A percentile compares a stretch with the other conserved stretches of the same genome.
Evolutionary conservation across 805 yeast genomes (phyloP).

Genomic region (Candida coquimbonensis): DNA sequence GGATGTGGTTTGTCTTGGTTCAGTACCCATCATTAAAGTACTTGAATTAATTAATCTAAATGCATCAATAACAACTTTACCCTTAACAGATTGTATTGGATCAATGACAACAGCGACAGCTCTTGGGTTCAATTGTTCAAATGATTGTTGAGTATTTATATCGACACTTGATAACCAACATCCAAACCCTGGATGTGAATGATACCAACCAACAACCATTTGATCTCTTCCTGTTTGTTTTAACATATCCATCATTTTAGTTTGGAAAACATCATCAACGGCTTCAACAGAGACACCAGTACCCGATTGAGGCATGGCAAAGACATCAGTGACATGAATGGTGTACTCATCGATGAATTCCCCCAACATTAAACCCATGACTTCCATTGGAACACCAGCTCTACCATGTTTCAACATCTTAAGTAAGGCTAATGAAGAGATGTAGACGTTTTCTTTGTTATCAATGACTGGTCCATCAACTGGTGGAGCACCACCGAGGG

Average conservation of each 20-base stretch:
- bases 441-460: constrained; percentile 93
- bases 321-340: constrained; percentile 94
- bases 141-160: constrained; percentile 95
- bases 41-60: constrained; percentile 89
- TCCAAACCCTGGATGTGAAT: constrained; percentile 99
- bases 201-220: constrained; percentile 99
- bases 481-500: constrained; percentile 39
- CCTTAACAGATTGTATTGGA: constrained; percentile 97
- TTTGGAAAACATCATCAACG: constrained; percentile 97
- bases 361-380: constrained; percentile 98
- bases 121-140: constrained; percentile 89
- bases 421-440: constrained; percentile 87
- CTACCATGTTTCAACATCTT: constrained; percentile 98
- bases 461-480: constrained; percentile 82
- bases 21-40: constrained; percentile 89
- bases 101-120: constrained; percentile 98
- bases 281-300: constrained; percentile 99
- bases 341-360: constrained; percentile 97
- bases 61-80: constrained; percentile 98
- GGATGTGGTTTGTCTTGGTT: constrained; percentile 95
- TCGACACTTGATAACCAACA: constrained; percentile 98
- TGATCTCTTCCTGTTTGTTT: constrained; percentile 98
- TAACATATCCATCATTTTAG: constrained; percentile 99
- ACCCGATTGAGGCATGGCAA: constrained; percentile 99
- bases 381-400: constrained; percentile 83